Conservation (phyloP, 2,329 filamentous ascomycete species). For the Botryotinia narcissicola region DNA sequence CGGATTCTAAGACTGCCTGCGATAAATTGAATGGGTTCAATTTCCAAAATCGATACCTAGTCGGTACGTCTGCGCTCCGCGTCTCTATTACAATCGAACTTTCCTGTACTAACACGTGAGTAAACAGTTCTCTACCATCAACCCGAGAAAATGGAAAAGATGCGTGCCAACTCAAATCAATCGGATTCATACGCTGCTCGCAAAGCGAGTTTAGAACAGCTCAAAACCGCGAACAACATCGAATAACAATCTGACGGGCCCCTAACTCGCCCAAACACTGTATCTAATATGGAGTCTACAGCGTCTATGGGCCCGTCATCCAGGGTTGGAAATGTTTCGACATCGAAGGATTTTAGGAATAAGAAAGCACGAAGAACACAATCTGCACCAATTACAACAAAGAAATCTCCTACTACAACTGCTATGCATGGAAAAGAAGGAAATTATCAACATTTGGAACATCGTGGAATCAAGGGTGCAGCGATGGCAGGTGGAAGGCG, state of each 20-base stretch:
- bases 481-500: slow-evolving; percentile 8
- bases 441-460: slow-evolving; percentile 17
- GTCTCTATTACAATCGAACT: slow-evolving; percentile 6
- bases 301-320: slow-evolving; percentile 30
- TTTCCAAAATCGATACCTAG: slow-evolving; percentile 98
- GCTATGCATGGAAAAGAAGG: slow-evolving; percentile 16
- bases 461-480: slow-evolving; percentile 8
- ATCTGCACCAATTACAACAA: slow-evolving; percentile 16
- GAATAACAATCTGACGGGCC: slow-evolving; percentile 83
- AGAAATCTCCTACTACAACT: slow-evolving; percentile 11
- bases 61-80: slow-evolving; percentile 62
- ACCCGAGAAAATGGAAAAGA: slow-evolving; percentile 72
- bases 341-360: slow-evolving; percentile 18
- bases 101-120: slow-evolving; percentile 19
- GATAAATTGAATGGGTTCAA: slow-evolving; percentile 99
- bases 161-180: slow-evolving; percentile 60
- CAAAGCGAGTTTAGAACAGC: slow-evolving; percentile 94
- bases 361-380: slow-evolving; percentile 15
- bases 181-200: slow-evolving; percentile 83
- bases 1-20: slow-evolving; percentile 98
- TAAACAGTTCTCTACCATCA: slow-evolving; percentile 68
- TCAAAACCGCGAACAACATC: slow-evolving; percentile 97
- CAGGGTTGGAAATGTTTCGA: slow-evolving; percentile 18
- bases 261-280: slow-evolving; percentile 23
- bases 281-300: slow-evolving; percentile 15